A percentile compares a stretch with the other conserved stretches of the same genome.
Conservation (phyloP, 139 green algal genomes). For the Astrephomene gubernaculifera region DNA sequence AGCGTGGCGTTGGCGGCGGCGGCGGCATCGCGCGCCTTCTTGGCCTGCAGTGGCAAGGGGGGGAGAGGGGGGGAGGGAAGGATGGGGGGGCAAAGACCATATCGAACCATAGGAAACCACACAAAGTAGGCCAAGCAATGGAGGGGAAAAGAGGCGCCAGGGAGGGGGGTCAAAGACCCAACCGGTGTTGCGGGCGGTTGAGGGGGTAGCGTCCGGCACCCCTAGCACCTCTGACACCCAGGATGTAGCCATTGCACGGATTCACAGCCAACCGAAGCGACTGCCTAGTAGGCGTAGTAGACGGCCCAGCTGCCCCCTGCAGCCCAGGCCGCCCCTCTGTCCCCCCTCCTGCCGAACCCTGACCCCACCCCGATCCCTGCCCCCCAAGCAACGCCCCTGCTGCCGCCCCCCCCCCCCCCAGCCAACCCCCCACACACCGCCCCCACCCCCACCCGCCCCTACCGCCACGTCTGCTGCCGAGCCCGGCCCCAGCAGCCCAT, state of each 20-base stretch:
- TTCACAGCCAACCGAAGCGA: too few species aligned
- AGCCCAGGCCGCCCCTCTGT: not conserved
- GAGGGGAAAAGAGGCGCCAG: too few species aligned
- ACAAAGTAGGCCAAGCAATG: too few species aligned
- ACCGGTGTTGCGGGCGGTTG: too few species aligned
- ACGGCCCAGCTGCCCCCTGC: too few species aligned
- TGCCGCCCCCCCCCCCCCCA: not conserved
- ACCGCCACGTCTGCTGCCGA: not conserved
- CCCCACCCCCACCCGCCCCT: not conserved
- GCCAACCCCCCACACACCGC: not conserved
- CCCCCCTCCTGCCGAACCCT: not conserved
- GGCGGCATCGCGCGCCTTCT: conserved; percentile 24
- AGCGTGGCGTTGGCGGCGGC: conserved; percentile 83
- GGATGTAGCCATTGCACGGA: too few species aligned
- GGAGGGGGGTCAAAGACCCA: too few species aligned
- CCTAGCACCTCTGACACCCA: too few species aligned
- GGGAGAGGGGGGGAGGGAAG: not conserved
- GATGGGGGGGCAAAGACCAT: too few species aligned
- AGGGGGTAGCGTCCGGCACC: too few species aligned
- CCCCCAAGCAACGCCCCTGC: not conserved
- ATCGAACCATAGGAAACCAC: too few species aligned
- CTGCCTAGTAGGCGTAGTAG: too few species aligned
- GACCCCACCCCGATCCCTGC: not conserved
- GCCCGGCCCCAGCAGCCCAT: conserved; percentile 26
- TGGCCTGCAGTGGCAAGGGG: not conserved